Evolutionary conservation across 805 yeast species (phyloP), one percentile per base, ranked within the genome.

Genomic region (Yarrowia sp.): DNA sequence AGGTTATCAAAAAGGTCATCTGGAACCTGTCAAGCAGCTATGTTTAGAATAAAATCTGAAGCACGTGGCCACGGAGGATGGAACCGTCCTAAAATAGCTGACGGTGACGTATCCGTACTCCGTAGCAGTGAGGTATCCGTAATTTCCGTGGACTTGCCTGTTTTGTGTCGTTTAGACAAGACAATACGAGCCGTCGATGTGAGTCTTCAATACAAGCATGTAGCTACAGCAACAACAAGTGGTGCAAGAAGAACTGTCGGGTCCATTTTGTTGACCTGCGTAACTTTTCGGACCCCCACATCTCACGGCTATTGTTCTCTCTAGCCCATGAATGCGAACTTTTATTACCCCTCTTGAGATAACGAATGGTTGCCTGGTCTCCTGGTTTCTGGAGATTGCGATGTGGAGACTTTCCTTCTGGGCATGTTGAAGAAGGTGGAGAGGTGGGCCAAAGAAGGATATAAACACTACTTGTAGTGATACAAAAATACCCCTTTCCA

Each of bases 281-380:
- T 46, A 24, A 24, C 36, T 46, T 46, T 46, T 24, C 52, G 52
- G 52, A n/a, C 38, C 53, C 38, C 53, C 53, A 47, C 53, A 33
- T 47, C 24, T 47, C 34, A 47, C 33, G 15, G 13, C 47, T 19
- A 46, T 46, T 46, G 10, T 19, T 46, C 33, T 46, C 33, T 46
- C 36, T 1, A 12, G 17, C 34, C 36, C n/a, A 6, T 20, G 30
- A 24, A 19, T 12, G 9, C 12, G 12, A 47, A 47, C 20, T 47
- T 19, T 47, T 9, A 8, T 9, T 15, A 15, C 53, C 53, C 53
- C 53, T 47, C 53, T 30, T 30, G 14, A 39, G 42, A 39, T 39
- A 13, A 39, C 42, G 42, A 39, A 39, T 39, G n/a, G n/a, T 14
- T 39, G 42, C n/a, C 30, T 24, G 30, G 30, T 24, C 30, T 24